A percentile compares a stretch with the other conserved stretches of the same genome.
phyloP scores from a whole-genome alignment of 768 basidiomycete genomes.

The Auricularia sp. region DNA sequence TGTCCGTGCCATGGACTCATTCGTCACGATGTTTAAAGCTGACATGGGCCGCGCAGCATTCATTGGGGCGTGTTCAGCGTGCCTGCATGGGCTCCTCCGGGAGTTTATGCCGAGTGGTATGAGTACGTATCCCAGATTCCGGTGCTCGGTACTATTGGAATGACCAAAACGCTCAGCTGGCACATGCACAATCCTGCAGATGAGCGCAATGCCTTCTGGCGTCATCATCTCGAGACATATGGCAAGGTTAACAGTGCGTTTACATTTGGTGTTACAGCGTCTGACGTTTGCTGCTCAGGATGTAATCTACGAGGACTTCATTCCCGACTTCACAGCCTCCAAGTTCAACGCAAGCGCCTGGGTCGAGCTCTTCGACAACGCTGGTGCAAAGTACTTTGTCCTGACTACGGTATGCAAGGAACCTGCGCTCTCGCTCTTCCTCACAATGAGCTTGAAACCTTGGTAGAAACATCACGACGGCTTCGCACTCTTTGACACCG shows the following conservation, averaged over 20 bases:
- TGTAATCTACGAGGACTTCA: slow-evolving; percentile 49
- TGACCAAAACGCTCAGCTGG: slow-evolving; percentile 22
- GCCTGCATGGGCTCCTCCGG: slow-evolving; percentile 14
- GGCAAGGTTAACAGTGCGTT: slow-evolving; percentile 27
- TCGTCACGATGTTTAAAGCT: not conserved
- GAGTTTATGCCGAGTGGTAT: slow-evolving; percentile 49
- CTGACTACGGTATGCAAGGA: slow-evolving; percentile 41
- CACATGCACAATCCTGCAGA: slow-evolving; percentile 28
- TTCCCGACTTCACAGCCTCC: slow-evolving; percentile 40
- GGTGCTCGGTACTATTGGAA: not conserved
- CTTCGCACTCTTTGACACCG: slow-evolving; percentile 46
- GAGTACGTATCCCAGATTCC: slow-evolving; percentile 25
- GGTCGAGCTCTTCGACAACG: slow-evolving; percentile 43
- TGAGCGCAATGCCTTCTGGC: slow-evolving; percentile 33
- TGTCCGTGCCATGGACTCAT: slow-evolving; percentile 25
- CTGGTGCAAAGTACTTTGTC: slow-evolving; percentile 56
- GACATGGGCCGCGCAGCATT: slow-evolving; percentile 22
- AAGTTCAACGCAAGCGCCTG: slow-evolving; percentile 47
- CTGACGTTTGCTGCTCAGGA: slow-evolving; percentile 21
- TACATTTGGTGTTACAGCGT: no score
- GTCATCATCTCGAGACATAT: slow-evolving; percentile 40
- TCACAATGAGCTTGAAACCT: no score
- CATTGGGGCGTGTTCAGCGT: slow-evolving; percentile 29
- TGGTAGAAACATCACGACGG: slow-evolving; percentile 56
- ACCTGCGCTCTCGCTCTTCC: no score